phyloP scores from a whole-genome alignment of 768 basidiomycete species.

The Mrakia blollopis region DNA sequence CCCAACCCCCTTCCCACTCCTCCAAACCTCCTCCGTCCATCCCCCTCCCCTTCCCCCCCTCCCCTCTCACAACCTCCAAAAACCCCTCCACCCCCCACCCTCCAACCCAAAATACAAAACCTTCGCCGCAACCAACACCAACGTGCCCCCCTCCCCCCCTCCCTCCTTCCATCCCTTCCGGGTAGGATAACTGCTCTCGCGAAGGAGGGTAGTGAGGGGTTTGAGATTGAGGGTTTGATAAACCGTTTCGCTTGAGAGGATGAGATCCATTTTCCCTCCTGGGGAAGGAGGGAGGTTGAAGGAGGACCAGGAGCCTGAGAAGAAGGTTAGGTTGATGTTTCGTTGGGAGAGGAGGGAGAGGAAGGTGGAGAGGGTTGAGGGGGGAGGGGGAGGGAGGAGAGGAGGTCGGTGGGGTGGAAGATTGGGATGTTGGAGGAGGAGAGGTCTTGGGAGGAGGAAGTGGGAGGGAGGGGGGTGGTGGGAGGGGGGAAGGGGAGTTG shows the following conservation, averaged over 20 bases:
- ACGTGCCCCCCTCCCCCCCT: slow-evolving; percentile 27
- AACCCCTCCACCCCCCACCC: slow-evolving; percentile 74
- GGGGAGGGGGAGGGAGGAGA: slow-evolving; percentile 58
- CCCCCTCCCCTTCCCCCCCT: neutral
- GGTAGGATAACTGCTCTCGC: neutral
- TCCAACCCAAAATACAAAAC: slow-evolving; percentile 92
- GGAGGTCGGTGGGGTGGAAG: slow-evolving; percentile 12
- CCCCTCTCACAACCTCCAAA: slow-evolving; percentile 3
- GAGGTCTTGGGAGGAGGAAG: neutral
- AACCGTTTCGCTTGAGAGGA: slow-evolving; percentile 90
- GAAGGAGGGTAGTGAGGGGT: slow-evolving; percentile 48
- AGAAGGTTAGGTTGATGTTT: slow-evolving; percentile 65
- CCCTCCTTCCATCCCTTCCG: neutral
- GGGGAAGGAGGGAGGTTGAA: slow-evolving; percentile 32
- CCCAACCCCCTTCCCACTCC: slow-evolving; percentile 9
- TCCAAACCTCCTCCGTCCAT: slow-evolving; percentile 16
- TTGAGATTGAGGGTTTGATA: slow-evolving; percentile 65
- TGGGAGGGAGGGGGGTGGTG: slow-evolving; percentile 25
- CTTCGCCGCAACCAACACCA: slow-evolving; percentile 71
- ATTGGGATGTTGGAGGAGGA: neutral
- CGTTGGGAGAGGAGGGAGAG: slow-evolving; percentile 53
- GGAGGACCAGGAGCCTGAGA: slow-evolving; percentile 69
- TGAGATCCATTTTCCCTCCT: slow-evolving; percentile 51
- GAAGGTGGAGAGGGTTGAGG: slow-evolving; percentile 51
- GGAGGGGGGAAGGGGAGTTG: neutral